These are phyloP conservation scores for Neurospora sublineolata DNA, from an alignment of 495 filamentous ascomycete species.

Conservation along the genomic window DNA sequence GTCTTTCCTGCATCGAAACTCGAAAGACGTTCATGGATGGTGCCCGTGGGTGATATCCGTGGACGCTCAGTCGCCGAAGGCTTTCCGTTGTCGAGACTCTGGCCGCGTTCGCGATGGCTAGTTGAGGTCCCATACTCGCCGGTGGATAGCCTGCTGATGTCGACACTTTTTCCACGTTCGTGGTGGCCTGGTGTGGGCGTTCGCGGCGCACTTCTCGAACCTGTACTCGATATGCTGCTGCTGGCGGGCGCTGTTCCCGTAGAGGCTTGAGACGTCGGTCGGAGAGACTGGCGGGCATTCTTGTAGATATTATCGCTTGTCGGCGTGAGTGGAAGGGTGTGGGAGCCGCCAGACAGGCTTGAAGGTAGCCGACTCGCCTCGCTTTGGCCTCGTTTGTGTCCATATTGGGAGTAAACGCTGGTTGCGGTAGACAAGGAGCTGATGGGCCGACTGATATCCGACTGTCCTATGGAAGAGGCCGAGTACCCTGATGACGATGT, in stretches of 20 bases:
- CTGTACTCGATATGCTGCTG: constrained; percentile 10
- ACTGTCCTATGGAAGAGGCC: constrained; percentile 47
- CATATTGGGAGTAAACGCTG: constrained; percentile 41
- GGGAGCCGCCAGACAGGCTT: constrained; percentile 19
- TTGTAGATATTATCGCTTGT: constrained; percentile 50
- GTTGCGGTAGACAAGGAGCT: constrained; percentile 59
- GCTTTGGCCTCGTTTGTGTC: constrained; percentile 69
- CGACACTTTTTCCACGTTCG: constrained; percentile 40
- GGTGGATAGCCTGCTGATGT: constrained; percentile 36
- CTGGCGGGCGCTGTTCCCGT: constrained; percentile 24
- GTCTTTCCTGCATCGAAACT: constrained; percentile 40
- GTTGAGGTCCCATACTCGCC: constrained; percentile 14
- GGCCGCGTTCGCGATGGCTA: constrained; percentile 31
- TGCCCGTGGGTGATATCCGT: constrained; percentile 17
- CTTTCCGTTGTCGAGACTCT: constrained; percentile 41
- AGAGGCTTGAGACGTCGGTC: constrained; percentile 63
- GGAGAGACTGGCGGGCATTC: constrained; percentile 61
- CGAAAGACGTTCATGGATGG: constrained; percentile 33
- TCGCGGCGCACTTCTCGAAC: background rate
- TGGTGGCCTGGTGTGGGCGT: constrained; percentile 14
- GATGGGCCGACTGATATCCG: constrained; percentile 59
- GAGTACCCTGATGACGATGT: constrained; percentile 71
- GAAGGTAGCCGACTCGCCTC: constrained; percentile 46
- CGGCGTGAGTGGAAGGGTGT: constrained; percentile 32
- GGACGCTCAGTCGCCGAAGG: constrained; percentile 27